A percentile compares a stretch with the other conserved stretches of the same genome.
phyloP scores from a whole-genome alignment of 371 early-diverging fungal species.

The Zancudomyces culisetae region DNA sequence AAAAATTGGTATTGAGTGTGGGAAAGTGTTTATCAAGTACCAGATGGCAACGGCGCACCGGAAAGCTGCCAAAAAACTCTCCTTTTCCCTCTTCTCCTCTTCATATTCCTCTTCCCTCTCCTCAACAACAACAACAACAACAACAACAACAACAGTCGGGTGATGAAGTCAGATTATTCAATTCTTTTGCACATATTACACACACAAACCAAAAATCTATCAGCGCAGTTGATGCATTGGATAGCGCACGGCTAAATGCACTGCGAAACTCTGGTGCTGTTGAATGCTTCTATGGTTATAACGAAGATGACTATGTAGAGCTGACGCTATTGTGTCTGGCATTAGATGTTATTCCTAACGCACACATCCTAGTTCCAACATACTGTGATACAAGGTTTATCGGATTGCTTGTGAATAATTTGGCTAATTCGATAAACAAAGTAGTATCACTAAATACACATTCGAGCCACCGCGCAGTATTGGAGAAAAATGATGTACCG shows the following conservation, averaged over 20 bases:
- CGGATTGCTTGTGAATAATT: neutral
- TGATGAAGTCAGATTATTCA: too few relatives aligned
- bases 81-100: neutral
- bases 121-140: neutral
- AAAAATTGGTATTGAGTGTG: neutral
- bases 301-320: conserved; percentile 25
- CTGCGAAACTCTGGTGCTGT: neutral
- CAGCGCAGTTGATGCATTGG: neutral
- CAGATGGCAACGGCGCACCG: neutral
- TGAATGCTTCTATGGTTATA: neutral
- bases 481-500: neutral
- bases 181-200: too few relatives aligned
- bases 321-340: conserved; percentile 30
- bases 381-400: too few relatives aligned
- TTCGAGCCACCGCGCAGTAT: too few relatives aligned
- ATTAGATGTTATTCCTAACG: conserved; percentile 34
- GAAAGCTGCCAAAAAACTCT: conserved; percentile 2
- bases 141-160: neutral
- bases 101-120: neutral
- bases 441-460: neutral
- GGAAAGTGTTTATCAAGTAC: neutral
- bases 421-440: neutral
- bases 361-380: too few relatives aligned
- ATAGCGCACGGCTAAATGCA: neutral
- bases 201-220: neutral